Evolutionary conservation across 345 rosid species (phyloP).

Genomic region (Bretschneidera sinensis): DNA sequence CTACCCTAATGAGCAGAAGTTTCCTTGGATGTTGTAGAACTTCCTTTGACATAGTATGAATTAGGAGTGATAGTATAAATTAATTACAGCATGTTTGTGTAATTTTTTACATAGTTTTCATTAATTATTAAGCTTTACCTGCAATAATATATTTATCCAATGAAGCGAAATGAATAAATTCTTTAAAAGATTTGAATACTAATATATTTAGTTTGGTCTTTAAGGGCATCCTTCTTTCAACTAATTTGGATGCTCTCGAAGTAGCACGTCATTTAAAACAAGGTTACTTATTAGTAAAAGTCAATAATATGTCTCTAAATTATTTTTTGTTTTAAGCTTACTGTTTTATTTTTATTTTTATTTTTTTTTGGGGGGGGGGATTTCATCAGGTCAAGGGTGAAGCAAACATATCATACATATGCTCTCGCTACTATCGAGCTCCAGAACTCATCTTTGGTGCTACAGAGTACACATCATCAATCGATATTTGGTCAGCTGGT

Average conservation of each 20-base stretch:
- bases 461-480: conserved; percentile 68
- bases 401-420: conserved; percentile 75
- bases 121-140: too few species aligned
- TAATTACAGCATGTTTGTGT: too few species aligned
- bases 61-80: too few species aligned
- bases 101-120: too few species aligned
- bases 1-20: background rate
- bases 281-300: too few species aligned
- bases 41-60: too few species aligned
- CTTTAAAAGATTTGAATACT: background rate
- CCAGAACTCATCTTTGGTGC: conserved; percentile 89
- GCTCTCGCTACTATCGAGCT: conserved; percentile 86
- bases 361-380: conserved; percentile 8
- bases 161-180: background rate
- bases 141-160: background rate
- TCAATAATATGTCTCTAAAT: too few species aligned
- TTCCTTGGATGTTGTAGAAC: background rate
- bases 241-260: too few species aligned
- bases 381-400: conserved; percentile 65
- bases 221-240: background rate
- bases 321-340: background rate
- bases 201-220: too few species aligned
- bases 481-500: conserved; percentile 93
- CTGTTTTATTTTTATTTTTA: conserved; percentile 4
- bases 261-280: too few species aligned